Base-by-base conservation (phyloP, 768 basidiomycete species). In the Trametes cingulata region DNA sequence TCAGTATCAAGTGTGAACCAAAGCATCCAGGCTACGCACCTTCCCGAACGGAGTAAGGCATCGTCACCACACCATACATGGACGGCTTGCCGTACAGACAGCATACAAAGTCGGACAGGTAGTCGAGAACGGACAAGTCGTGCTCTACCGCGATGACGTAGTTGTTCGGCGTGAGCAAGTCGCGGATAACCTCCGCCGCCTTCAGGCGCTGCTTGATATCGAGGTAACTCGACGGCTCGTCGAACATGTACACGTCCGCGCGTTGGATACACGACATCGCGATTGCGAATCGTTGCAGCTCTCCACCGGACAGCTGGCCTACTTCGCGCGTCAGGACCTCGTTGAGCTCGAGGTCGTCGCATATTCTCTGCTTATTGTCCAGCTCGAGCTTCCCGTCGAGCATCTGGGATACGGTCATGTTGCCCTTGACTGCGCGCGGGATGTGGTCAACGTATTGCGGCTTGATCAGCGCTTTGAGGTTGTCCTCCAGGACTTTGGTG, bases 401-500 rank as follows among this genome's bases (percentile, higher is more conserved):
- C 96, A 99, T 98, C 70, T 93, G 80, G 6, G 81, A 78, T 25
- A 99, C 95, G 2, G 88, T 89, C 81, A 92, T 83, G 48, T 77
- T 80, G 54, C 90, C 94, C 75, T 98, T 96, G 81, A 99, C 92
- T 40, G 94, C 93, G 42, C 89, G 85, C 4, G 97, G 97, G 69
- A 99, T 98, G 73, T 98, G 95, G 73, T 99, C 97, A 65, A 99
- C 97, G 72, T 99, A 99, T 84, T 99, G 97, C 1, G 97, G 97
- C 76, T 99, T 99, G 74, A 98, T 98, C 62, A 99, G 84, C 1
- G 97, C 95, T 79, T 98, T 98, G 72, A 98, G 79, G 71, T 99
- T 95, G 75, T 99, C 97, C 75, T 98, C 97, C 19, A 99, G 82
- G 6, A 98, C 94, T 76, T 98, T 98, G 51, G 97, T 98, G 76